These are phyloP conservation scores for Tanacetum coccineum DNA, from an alignment of 129 eudicot genomes.

Conservation along the genomic window DNA sequence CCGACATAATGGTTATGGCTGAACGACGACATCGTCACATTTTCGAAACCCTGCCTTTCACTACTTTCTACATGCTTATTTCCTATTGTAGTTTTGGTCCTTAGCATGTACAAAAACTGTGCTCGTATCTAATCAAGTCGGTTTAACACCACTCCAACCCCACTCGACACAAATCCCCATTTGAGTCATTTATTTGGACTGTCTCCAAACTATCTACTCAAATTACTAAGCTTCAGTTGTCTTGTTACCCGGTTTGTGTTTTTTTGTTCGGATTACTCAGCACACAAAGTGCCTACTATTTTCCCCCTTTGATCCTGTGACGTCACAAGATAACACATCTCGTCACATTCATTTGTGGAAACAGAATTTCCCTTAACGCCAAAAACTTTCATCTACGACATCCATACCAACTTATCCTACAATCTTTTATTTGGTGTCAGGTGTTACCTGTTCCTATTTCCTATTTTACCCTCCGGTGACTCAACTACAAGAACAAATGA, in stretches of 20 bases:
- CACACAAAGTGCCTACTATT: constrained; percentile 5
- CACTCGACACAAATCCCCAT: neutral
- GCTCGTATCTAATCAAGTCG: constrained; percentile 1
- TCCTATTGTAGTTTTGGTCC: neutral
- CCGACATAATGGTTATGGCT: constrained; percentile 10
- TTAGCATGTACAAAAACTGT: neutral
- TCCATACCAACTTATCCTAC: neutral
- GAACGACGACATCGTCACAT: constrained; percentile 15
- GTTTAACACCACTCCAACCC: constrained; percentile 4
- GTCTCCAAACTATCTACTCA: constrained; percentile 2
- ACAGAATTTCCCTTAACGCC: neutral
- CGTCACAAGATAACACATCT: neutral
- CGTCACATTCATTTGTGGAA: constrained; percentile 1
- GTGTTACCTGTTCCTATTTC: no score
- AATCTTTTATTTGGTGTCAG: neutral
- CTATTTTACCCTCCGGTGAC: neutral
- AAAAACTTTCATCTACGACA: neutral
- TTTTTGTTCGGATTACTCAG: neutral
- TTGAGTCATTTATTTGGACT: neutral
- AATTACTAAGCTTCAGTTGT: neutral
- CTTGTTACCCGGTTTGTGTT: constrained; percentile 2
- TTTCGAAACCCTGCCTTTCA: neutral
- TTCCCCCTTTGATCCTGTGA: neutral
- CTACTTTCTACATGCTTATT: constrained; percentile 4
- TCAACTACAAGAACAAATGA: neutral